phyloP scores from a whole-genome alignment of 345 rosid genomes.

The Nephelium lappaceum region DNA sequence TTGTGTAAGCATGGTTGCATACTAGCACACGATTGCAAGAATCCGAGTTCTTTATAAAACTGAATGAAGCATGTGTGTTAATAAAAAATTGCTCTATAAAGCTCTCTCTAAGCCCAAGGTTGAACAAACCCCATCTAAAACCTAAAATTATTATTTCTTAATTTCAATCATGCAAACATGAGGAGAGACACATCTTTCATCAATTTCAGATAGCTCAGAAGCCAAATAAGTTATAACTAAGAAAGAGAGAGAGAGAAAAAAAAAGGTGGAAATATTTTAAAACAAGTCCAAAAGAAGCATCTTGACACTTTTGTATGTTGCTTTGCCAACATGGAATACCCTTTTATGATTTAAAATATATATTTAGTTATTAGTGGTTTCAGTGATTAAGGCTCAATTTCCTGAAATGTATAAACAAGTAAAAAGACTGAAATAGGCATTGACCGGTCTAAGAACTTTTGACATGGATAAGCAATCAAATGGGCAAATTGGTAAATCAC shows the following conservation, averaged over 20 bases:
- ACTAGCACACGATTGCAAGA: conserved; percentile 3
- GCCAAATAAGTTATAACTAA: conserved; percentile 13
- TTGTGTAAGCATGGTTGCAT: conserved; percentile 1
- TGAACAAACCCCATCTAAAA: conserved; percentile 33
- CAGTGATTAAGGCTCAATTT: not conserved
- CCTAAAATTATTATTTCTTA: conserved; percentile 26
- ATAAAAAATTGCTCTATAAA: conserved; percentile 1
- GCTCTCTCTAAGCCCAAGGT: conserved; percentile 12
- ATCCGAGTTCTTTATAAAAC: conserved; percentile 14
- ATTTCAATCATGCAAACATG: conserved; percentile 59
- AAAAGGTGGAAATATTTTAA: conserved; percentile 26
- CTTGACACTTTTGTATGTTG: conserved; percentile 43
- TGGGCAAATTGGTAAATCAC: conserved; percentile 3
- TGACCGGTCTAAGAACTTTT: not conserved
- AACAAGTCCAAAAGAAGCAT: conserved; percentile 39
- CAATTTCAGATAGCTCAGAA: conserved; percentile 16
- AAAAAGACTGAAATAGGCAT: conserved; percentile 7
- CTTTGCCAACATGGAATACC: conserved; percentile 45
- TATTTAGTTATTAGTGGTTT: not conserved
- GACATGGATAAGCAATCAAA: not conserved
- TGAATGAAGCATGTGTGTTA: conserved; percentile 16
- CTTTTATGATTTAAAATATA: conserved; percentile 12
- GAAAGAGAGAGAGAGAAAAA: not conserved
- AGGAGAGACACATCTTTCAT: conserved; percentile 38
- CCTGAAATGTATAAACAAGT: not conserved